phyloP scores from a whole-genome alignment of 345 rosid genomes.

The Microcos paniculata region DNA sequence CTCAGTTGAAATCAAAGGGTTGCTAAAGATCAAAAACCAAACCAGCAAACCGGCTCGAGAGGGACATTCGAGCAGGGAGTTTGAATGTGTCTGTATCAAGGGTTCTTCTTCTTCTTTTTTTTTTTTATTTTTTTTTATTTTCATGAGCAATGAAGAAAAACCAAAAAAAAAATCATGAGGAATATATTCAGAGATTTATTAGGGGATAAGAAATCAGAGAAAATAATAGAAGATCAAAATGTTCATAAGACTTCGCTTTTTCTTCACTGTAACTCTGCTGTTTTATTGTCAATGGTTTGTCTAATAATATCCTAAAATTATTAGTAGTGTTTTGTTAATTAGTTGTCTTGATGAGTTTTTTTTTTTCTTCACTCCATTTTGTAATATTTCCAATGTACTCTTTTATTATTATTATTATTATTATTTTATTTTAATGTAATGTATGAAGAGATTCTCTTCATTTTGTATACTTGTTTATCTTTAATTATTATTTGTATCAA shows the following conservation, averaged over 20 bases:
- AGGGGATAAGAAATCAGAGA: slow-evolving; percentile 10
- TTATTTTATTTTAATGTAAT: neutral
- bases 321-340: slow-evolving; percentile 10
- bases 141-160: neutral
- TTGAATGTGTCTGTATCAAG: slow-evolving; percentile 34
- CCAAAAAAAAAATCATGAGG: neutral
- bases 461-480: neutral
- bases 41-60: slow-evolving; percentile 41
- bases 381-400: neutral
- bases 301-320: slow-evolving; percentile 9
- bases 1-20: neutral
- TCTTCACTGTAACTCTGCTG: slow-evolving; percentile 7
- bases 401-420: no score
- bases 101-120: neutral
- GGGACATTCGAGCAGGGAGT: slow-evolving; percentile 53
- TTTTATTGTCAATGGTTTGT: slow-evolving; percentile 18
- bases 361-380: neutral
- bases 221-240: slow-evolving; percentile 20
- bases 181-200: slow-evolving; percentile 22
- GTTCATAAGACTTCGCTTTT: slow-evolving; percentile 18
- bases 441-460: slow-evolving; percentile 21
- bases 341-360: slow-evolving; percentile 12
- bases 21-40: slow-evolving; percentile 1
- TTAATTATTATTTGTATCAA: neutral
- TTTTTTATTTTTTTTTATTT: neutral